Evolutionary conservation across 805 yeast species (phyloP).

Genomic region (Nakazawaea peltata): DNA sequence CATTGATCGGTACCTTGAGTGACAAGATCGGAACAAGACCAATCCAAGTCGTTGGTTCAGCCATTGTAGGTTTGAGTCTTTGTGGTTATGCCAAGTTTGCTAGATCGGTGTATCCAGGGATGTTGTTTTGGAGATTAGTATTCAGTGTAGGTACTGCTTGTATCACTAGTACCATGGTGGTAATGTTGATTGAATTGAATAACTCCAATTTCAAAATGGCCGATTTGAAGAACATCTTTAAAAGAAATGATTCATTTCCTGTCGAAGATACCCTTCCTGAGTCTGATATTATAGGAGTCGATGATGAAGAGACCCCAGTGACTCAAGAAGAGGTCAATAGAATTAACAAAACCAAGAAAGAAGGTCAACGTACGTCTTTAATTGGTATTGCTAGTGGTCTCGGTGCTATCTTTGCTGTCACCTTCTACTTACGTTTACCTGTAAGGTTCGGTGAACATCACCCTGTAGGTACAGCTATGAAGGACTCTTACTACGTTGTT

Average conservation of each 20-base stretch:
- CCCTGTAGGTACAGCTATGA: conserved; percentile 36
- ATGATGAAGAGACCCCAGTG: conserved; percentile 4
- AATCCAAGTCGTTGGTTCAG: conserved; percentile 39
- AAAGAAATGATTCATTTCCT: neutral
- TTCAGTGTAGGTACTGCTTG: conserved; percentile 57
- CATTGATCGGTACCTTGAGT: conserved; percentile 54
- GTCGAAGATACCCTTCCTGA: neutral
- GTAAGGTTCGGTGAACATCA: conserved; percentile 30
- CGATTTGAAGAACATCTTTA: conserved; percentile 10
- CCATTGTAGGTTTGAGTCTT: conserved; percentile 38
- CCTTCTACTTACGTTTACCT: conserved; percentile 49
- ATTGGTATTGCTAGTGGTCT: conserved; percentile 57
- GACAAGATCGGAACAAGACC: conserved; percentile 58
- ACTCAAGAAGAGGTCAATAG: conserved; percentile 12
- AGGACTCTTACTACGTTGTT: conserved; percentile 39
- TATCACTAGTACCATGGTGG: conserved; percentile 36
- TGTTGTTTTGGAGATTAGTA: conserved; percentile 41
- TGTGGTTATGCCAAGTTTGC: conserved; percentile 40
- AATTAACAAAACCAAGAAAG: conserved; percentile 21
- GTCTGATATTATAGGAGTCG: neutral
- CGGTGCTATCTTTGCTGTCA: conserved; percentile 61
- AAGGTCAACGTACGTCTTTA: conserved; percentile 52
- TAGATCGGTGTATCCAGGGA: conserved; percentile 35
- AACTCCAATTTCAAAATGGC: conserved; percentile 31
- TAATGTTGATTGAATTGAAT: conserved; percentile 38